phyloP scores from a whole-genome alignment of 2,329 filamentous ascomycete genomes.

The Aspergillus jensenii region DNA sequence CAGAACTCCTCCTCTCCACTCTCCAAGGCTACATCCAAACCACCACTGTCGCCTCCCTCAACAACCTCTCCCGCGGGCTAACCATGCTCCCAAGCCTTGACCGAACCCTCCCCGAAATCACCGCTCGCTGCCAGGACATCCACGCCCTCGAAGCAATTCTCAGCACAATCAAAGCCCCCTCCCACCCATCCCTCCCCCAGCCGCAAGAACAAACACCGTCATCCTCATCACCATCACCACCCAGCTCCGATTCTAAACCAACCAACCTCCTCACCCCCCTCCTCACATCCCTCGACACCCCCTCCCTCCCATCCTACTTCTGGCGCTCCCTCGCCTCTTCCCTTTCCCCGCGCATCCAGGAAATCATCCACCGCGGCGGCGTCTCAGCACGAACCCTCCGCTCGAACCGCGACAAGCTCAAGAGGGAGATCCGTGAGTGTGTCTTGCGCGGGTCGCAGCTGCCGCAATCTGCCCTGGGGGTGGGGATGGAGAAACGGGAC shows the following conservation, averaged over 20 bases:
- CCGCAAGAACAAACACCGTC: neutral
- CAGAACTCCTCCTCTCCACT: constrained; percentile 70
- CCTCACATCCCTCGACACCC: constrained; percentile 77
- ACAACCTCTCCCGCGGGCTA: constrained; percentile 71
- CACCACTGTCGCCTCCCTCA: constrained; percentile 74
- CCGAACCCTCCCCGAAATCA: constrained; percentile 76
- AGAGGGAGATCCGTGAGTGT: constrained; percentile 76
- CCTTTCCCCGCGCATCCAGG: constrained; percentile 74
- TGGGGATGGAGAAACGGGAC: constrained; percentile 48
- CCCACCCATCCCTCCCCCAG: constrained; percentile 62
- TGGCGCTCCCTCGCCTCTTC: constrained; percentile 85
- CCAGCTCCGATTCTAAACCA: constrained; percentile 13
- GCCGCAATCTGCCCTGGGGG: constrained; percentile 51
- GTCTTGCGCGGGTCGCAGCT: constrained; percentile 74
- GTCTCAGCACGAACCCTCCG: constrained; percentile 78
- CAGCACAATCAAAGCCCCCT: constrained; percentile 64
- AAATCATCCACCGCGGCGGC: constrained; percentile 79
- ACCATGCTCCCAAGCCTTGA: constrained; percentile 80
- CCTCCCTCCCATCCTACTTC: constrained; percentile 85
- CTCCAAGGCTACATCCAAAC: constrained; percentile 81
- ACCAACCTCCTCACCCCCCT: constrained; percentile 69
- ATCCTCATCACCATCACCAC: neutral
- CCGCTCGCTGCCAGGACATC: constrained; percentile 83
- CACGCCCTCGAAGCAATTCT: constrained; percentile 83
- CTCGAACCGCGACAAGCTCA: constrained; percentile 71